Conservation (phyloP, 2,329 filamentous ascomycete species). For the Calonectria multiphialidica region DNA sequence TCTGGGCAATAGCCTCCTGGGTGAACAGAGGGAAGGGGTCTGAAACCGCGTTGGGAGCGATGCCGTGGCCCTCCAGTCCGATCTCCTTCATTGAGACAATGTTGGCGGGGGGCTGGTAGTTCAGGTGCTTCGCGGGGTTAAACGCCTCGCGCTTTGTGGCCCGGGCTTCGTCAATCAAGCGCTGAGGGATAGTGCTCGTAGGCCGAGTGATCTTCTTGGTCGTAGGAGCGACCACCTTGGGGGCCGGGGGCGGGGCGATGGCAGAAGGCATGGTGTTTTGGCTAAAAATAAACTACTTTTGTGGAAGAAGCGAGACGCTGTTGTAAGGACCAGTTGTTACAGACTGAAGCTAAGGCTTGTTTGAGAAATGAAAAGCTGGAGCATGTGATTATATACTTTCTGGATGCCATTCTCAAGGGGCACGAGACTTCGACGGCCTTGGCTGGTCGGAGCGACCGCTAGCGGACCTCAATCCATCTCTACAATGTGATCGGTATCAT, state of each 20-base stretch:
- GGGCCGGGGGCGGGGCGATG: not conserved
- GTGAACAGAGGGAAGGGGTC: constrained; percentile 75
- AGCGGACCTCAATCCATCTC: not conserved
- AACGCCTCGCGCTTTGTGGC: constrained; percentile 50
- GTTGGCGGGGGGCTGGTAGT: constrained; percentile 61
- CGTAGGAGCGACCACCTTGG: constrained; percentile 3
- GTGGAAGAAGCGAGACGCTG: not conserved
- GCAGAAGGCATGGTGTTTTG: constrained; percentile 7
- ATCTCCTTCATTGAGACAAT: constrained; percentile 72
- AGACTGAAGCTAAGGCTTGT: not conserved
- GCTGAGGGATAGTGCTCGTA: constrained; percentile 3
- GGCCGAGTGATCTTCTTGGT: constrained; percentile 8
- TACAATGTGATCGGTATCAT: not conserved
- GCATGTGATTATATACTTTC: not conserved
- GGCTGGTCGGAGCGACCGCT: not conserved
- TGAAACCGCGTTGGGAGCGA: constrained; percentile 73
- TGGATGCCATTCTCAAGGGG: not conserved
- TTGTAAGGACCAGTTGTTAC: not conserved
- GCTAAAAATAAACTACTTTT: not conserved
- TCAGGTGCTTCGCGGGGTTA: constrained; percentile 66
- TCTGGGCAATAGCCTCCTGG: constrained; percentile 69
- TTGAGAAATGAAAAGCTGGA: not conserved
- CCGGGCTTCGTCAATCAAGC: constrained; percentile 41
- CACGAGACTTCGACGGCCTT: not conserved
- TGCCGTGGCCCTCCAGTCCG: constrained; percentile 66